A percentile compares a stretch with the other conserved stretches of the same genome.
Evolutionary conservation across 2,329 filamentous ascomycete genomes (phyloP).

Genomic region (Pestalotiopsis sp.): DNA sequence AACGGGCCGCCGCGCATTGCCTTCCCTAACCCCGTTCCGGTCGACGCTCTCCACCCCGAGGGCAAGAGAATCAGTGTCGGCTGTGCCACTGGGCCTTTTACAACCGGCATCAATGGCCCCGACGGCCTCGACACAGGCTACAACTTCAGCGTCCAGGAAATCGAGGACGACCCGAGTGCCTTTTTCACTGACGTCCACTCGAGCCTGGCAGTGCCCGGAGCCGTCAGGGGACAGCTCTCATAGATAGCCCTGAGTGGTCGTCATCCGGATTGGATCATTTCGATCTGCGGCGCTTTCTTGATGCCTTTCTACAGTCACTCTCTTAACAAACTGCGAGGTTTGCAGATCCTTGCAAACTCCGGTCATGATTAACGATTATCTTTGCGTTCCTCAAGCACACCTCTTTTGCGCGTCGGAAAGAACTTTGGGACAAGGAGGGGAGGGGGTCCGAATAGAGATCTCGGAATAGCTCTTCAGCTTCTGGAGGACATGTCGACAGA

Average conservation of each 20-base stretch:
- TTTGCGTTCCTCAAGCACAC: neutral
- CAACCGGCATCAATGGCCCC: constrained; percentile 28
- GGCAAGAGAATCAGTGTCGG: constrained; percentile 37
- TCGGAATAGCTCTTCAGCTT: too few species aligned
- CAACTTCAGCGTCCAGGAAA: constrained; percentile 49
- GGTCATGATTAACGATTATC: neutral
- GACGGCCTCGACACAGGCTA: constrained; percentile 31
- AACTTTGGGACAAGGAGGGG: neutral
- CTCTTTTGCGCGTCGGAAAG: neutral
- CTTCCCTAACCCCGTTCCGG: constrained; percentile 45
- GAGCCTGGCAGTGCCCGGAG: constrained; percentile 46
- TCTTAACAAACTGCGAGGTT: neutral
- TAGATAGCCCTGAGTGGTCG: neutral
- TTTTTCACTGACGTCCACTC: constrained; percentile 58
- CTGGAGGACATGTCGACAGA: too few species aligned
- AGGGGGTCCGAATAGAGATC: too few species aligned
- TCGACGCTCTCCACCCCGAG: constrained; percentile 29
- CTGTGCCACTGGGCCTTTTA: constrained; percentile 38
- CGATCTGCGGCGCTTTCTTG: neutral
- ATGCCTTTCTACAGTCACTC: neutral
- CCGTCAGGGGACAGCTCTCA: constrained; percentile 49
- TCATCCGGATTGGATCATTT: neutral
- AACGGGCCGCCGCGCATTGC: constrained; percentile 52
- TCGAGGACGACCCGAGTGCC: constrained; percentile 46
- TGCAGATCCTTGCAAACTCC: neutral